phyloP scores from a whole-genome alignment of 225 moss, liverwort and hornwort genomes.

The Physcomitrium patens region DNA sequence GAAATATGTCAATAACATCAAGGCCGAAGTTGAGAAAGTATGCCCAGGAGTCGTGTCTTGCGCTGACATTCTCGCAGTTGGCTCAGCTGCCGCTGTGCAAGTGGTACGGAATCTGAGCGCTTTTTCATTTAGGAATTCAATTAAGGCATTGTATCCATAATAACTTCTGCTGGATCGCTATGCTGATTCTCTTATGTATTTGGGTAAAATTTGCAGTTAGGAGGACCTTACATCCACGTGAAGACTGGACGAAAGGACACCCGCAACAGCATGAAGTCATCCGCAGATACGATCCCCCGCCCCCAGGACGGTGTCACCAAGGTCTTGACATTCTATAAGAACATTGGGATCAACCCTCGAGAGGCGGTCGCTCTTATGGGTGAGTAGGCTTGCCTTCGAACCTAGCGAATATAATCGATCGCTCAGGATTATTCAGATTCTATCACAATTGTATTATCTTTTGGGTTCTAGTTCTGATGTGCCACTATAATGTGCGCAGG shows the following conservation, averaged over 20 bases:
- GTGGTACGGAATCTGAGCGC: constrained; percentile 21
- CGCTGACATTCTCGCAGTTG: constrained; percentile 68
- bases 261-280: constrained; percentile 47
- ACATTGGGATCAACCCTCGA: constrained; percentile 41
- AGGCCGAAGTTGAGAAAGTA: constrained; percentile 45
- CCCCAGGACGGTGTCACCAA: constrained; percentile 33
- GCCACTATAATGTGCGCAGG: constrained; percentile 29
- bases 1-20: constrained; percentile 55
- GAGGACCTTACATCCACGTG: constrained; percentile 49
- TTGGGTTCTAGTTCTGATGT: neutral
- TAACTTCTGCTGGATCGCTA: neutral
- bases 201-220: constrained; percentile 39
- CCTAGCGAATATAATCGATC: too few species aligned
- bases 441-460: too few species aligned
- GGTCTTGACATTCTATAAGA: constrained; percentile 34
- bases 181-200: neutral
- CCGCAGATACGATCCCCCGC: constrained; percentile 49
- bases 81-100: constrained; percentile 48
- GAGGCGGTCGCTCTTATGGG: constrained; percentile 63
- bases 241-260: constrained; percentile 50
- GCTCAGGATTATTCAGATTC: too few species aligned
- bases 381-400: neutral
- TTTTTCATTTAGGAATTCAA: neutral
- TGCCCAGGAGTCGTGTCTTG: constrained; percentile 67
- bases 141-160: neutral